phyloP scores from a whole-genome alignment of 2,329 filamentous ascomycete genomes.

The Fonsecaea multimorphosa region DNA sequence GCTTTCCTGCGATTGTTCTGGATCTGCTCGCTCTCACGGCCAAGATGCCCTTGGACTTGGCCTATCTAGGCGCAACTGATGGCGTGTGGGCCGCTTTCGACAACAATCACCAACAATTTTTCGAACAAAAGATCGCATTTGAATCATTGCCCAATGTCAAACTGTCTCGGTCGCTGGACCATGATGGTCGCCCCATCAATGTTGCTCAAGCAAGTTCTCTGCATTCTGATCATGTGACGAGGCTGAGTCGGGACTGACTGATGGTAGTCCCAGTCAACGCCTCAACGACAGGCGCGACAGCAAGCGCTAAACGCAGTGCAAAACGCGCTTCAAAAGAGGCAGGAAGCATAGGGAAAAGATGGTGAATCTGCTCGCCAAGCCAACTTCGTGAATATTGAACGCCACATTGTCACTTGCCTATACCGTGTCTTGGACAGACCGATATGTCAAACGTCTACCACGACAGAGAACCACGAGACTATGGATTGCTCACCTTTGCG shows the following conservation, averaged over 20 bases:
- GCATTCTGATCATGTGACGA: slow-evolving; percentile 9
- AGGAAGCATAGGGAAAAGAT: background rate
- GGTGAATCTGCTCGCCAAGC: no score
- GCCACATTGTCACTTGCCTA: no score
- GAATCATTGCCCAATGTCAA: slow-evolving; percentile 14
- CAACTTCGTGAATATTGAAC: no score
- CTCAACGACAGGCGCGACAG: background rate
- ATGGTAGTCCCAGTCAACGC: background rate
- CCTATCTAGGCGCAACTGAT: slow-evolving; percentile 12
- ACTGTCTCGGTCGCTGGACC: slow-evolving; percentile 15
- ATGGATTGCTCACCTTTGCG: no score
- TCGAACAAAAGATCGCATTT: slow-evolving; percentile 9
- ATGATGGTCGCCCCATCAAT: background rate
- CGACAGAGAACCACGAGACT: no score
- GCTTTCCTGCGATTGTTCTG: background rate
- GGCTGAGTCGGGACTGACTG: background rate
- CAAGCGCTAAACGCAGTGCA: background rate
- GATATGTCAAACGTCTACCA: no score
- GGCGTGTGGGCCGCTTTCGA: slow-evolving; percentile 8
- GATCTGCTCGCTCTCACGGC: background rate
- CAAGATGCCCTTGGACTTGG: slow-evolving; percentile 12
- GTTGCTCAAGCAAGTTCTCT: background rate
- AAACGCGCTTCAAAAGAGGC: background rate
- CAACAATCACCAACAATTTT: slow-evolving; percentile 1
- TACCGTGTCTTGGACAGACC: no score